Evolutionary conservation across 169 alveolate species (phyloP), one percentile per base, ranked within the genome.

Genomic region (Cryptosporidium muris): DNA sequence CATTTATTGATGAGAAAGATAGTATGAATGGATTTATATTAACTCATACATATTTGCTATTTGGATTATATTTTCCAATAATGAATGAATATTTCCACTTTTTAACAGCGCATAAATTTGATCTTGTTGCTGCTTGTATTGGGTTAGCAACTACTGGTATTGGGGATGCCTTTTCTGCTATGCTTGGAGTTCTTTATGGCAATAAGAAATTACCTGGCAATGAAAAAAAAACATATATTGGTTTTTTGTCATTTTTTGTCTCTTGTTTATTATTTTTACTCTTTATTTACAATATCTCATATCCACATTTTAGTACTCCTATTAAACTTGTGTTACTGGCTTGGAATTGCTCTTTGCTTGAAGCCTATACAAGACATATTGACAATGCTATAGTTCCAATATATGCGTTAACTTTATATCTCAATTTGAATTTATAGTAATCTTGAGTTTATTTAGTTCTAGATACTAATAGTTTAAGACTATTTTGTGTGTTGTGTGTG

Each of bases 81-180:
- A 45, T 74, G 11, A 62, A 56, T 43, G 85, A 74, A 52, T 74
- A 58, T 60, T 51, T 62, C 36, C 11, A 45, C 14, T 43, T 9
- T 43, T 43, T 58, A 34, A 43, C 14, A 12, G 3, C 9, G 8
- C 11, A 34, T 8, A 63, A 56, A 4, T 58, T 74, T 58, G 85
- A 74, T 42, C 14, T 74, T 8, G 68, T 74, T 74, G 54, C 85
- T 9, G 68, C 85, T 14, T 47, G 60, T 9, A 47, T 74, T 34
- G 85, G 85, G 45, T 45, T 74, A 58, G 68, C 68, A 16, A 74
- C 85, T 58, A 42, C 60, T 12, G 85, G 85, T 14, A 52, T 74
- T 11, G 85, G 85, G 47, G 85, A 74, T 74, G 67, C 85, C 43
- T 60, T 58, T 45, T 74, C 85, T 47, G 85, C 85, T 14, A 53